Conservation (phyloP, 495 filamentous ascomycete species). For the Daldinia bambusicola region DNA sequence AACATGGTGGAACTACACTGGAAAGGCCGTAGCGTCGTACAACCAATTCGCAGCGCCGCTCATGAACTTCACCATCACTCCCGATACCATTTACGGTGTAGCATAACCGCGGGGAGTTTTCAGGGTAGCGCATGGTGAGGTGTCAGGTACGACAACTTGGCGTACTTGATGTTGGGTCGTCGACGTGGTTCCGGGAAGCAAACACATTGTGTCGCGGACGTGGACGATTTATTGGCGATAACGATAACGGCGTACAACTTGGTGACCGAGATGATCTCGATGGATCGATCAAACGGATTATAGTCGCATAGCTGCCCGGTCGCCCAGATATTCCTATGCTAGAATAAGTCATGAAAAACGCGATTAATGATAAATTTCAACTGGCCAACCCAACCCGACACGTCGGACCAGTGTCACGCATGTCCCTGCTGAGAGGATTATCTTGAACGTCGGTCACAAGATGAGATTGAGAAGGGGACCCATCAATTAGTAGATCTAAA, state of each 20-base stretch:
- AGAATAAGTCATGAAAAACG: slow-evolving; percentile 1
- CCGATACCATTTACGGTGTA: slow-evolving; percentile 45
- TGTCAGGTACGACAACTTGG: slow-evolving; percentile 24
- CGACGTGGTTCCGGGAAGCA: slow-evolving; percentile 19
- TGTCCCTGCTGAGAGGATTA: neutral
- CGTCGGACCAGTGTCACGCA: neutral
- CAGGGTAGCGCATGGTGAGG: slow-evolving; percentile 18
- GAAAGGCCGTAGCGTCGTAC: slow-evolving; percentile 44
- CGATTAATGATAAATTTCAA: neutral
- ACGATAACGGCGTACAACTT: slow-evolving; percentile 4
- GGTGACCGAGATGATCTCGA: slow-evolving; percentile 5
- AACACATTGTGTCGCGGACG: slow-evolving; percentile 28
- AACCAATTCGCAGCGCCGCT: slow-evolving; percentile 39
- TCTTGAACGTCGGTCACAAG: neutral
- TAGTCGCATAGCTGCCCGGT: neutral
- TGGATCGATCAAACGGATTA: neutral
- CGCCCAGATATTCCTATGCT: neutral
- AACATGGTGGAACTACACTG: slow-evolving; percentile 51
- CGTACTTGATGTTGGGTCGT: slow-evolving; percentile 17
- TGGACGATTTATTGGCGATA: slow-evolving; percentile 15
- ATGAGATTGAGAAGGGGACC: neutral
- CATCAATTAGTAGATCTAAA: neutral
- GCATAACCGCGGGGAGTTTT: slow-evolving; percentile 34
- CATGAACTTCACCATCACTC: slow-evolving; percentile 48
- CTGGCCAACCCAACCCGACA: neutral